These are phyloP conservation scores for Lactarius sanguifluus DNA, from an alignment of 768 basidiomycete species.

Conservation along the genomic window DNA sequence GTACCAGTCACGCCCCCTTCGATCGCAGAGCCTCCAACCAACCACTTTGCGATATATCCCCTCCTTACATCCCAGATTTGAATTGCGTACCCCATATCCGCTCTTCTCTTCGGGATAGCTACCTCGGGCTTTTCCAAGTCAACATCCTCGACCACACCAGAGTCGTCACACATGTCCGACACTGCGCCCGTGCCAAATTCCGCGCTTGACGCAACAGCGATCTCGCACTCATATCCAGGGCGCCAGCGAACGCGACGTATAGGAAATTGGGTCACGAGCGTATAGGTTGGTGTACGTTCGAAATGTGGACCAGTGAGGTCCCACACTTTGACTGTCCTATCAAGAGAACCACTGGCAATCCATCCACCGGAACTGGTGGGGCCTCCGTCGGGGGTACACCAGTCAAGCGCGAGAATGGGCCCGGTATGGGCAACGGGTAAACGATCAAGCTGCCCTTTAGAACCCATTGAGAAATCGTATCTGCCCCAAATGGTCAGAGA, in stretches of 20 bases:
- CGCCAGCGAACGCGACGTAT: constrained; percentile 77
- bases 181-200: constrained; percentile 46
- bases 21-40: constrained; percentile 56
- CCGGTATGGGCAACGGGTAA: constrained; percentile 72
- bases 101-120: constrained; percentile 19
- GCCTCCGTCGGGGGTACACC: constrained; percentile 46
- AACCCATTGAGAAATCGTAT: constrained; percentile 81
- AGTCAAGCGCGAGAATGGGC: constrained; percentile 71
- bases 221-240: constrained; percentile 71
- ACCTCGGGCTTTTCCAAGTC: constrained; percentile 25
- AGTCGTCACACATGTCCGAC: constrained; percentile 30
- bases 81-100: constrained; percentile 53
- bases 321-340: constrained; percentile 83
- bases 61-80: constrained; percentile 89
- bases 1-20: constrained; percentile 78
- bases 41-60: constrained; percentile 82
- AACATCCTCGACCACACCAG: constrained; percentile 1
- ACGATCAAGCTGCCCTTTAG: constrained; percentile 69
- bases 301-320: constrained; percentile 61
- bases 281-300: constrained; percentile 63
- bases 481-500: constrained; percentile 36
- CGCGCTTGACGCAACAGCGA: constrained; percentile 69
- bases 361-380: constrained; percentile 48
- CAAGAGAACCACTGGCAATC: constrained; percentile 78
- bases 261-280: constrained; percentile 71